Conservation (phyloP, 371 early-diverging fungal genomes). For the Haplosporangium sp. region DNA sequence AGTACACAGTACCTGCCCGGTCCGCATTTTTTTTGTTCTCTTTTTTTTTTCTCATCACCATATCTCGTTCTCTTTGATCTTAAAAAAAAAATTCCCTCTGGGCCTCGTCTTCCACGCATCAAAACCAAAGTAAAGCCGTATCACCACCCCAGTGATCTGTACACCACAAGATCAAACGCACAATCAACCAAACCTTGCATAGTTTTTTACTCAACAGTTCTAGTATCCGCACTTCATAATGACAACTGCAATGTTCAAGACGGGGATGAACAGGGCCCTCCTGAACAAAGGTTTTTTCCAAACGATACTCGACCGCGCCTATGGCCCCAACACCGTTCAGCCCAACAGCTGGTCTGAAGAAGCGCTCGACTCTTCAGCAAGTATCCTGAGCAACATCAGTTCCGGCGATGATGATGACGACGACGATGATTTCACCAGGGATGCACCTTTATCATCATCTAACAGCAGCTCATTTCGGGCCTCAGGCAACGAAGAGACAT, state of each 20-base stretch:
- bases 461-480: neutral
- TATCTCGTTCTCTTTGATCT: too few relatives aligned
- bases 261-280: slow-evolving; percentile 50
- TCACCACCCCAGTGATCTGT: too few relatives aligned
- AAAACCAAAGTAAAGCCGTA: too few relatives aligned
- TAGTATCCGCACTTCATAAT: slow-evolving; percentile 9
- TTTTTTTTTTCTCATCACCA: too few relatives aligned
- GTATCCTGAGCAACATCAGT: slow-evolving; percentile 53
- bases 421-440: slow-evolving; percentile 5
- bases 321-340: slow-evolving; percentile 23
- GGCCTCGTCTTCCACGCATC: too few relatives aligned
- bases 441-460: neutral
- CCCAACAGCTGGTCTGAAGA: slow-evolving; percentile 37
- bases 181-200: too few relatives aligned
- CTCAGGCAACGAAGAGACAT: slow-evolving; percentile 4
- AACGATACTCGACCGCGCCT: slow-evolving; percentile 43
- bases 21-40: too few relatives aligned
- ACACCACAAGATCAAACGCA: too few relatives aligned
- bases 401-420: slow-evolving; percentile 41
- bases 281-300: slow-evolving; percentile 52
- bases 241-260: slow-evolving; percentile 56
- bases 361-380: slow-evolving; percentile 45
- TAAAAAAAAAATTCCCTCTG: too few relatives aligned
- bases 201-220: neutral
- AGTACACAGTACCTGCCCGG: too few relatives aligned